A percentile compares a stretch with the other conserved stretches of the same genome.
phyloP scores from a whole-genome alignment of 257 asterid species.

The Solanum chiquidenum region DNA sequence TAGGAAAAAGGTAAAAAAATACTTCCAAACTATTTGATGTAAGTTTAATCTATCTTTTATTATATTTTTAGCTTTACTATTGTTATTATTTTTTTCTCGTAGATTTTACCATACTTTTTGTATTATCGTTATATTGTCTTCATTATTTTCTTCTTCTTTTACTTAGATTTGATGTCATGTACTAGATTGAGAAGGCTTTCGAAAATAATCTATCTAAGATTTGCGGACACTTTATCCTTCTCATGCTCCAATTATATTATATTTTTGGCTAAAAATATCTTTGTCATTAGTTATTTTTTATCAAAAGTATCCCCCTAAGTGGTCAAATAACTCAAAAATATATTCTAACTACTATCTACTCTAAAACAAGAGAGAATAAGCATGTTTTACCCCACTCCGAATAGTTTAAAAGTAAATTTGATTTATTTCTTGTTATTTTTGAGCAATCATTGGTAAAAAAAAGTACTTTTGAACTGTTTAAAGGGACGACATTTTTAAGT shows the following conservation, averaged over 20 bases:
- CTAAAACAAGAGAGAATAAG: background rate
- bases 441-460: background rate
- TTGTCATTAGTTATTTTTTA: background rate
- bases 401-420: background rate
- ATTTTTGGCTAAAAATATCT: too few species aligned
- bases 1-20: background rate
- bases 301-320: background rate
- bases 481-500: background rate
- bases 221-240: fast-evolving
- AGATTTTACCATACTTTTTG: too few species aligned
- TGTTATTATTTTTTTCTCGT: too few species aligned
- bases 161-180: background rate
- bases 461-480: background rate
- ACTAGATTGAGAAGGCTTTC: too few species aligned
- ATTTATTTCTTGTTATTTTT: too few species aligned
- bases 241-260: too few species aligned
- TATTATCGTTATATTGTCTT: too few species aligned
- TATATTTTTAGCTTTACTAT: background rate
- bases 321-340: too few species aligned
- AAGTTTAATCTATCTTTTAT: background rate
- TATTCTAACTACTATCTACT: too few species aligned
- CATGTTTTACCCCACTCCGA: background rate
- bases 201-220: background rate
- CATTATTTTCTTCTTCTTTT: too few species aligned
- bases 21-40: background rate